Percentiles rank a stretch among this genome's conserved stretches.
Evolutionary conservation across 768 basidiomycete genomes (phyloP).

Genomic region (Boletus subparvulus): DNA sequence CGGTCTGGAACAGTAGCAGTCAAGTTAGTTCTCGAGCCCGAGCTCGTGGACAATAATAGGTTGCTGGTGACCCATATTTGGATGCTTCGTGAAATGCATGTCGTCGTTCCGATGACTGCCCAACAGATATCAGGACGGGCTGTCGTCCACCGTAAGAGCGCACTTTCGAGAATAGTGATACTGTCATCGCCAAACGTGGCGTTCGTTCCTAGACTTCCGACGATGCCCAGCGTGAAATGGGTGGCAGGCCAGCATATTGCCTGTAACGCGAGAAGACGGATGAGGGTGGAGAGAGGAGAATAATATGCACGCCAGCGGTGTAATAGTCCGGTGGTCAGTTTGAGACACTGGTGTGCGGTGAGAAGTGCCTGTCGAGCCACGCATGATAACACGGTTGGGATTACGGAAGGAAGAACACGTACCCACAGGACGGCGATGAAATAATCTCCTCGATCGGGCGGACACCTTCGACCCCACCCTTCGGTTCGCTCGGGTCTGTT

Average conservation of each 20-base stretch:
- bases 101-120: constrained; percentile 88
- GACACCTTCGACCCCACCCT: constrained; percentile 33
- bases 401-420: constrained; percentile 17
- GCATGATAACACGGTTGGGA: not conserved
- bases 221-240: constrained; percentile 73
- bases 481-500: not conserved
- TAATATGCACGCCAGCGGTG: constrained; percentile 92
- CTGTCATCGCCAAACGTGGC: not conserved
- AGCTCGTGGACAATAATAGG: constrained; percentile 38
- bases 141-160: constrained; percentile 42
- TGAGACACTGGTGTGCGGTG: constrained; percentile 87
- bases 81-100: constrained; percentile 76
- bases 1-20: constrained; percentile 18
- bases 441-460: constrained; percentile 62
- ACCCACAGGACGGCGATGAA: constrained; percentile 74
- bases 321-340: constrained; percentile 84
- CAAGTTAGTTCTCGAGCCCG: constrained; percentile 4
- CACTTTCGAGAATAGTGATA: constrained; percentile 22
- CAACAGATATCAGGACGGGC: constrained; percentile 81
- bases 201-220: constrained; percentile 44
- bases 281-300: constrained; percentile 80
- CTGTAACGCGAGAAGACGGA: constrained; percentile 89
- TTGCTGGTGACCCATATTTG: constrained; percentile 98
- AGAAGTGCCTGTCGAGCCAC: constrained; percentile 58
- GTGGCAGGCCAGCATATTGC: constrained; percentile 97